A percentile compares a stretch with the other conserved stretches of the same genome.
phyloP scores from a whole-genome alignment of 2,329 filamentous ascomycete species.

The Trichoderma sp. region DNA sequence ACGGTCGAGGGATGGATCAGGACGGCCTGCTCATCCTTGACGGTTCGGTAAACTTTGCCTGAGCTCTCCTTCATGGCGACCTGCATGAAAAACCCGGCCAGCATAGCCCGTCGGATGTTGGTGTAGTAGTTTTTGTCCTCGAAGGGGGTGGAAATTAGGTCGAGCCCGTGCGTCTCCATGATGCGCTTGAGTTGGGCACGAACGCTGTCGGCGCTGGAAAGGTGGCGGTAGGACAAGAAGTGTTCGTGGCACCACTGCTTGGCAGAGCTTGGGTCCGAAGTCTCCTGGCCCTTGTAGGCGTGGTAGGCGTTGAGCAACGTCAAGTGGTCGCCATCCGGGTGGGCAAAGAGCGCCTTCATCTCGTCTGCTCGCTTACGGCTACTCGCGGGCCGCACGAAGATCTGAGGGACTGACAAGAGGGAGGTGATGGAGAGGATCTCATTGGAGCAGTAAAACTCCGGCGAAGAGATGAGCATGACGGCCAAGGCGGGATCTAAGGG shows the following conservation, averaged over 20 bases:
- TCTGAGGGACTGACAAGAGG: constrained; percentile 87
- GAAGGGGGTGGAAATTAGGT: constrained; percentile 84
- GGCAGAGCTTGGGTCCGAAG: constrained; percentile 59
- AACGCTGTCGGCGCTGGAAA: constrained; percentile 92
- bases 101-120: constrained; percentile 89
- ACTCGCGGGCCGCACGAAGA: constrained; percentile 83
- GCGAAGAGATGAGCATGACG: constrained; percentile 96
- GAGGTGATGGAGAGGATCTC: constrained; percentile 95
- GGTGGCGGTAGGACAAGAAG: constrained; percentile 83
- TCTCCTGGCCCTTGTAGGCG: constrained; percentile 77
- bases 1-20: constrained; percentile 92
- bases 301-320: constrained; percentile 98
- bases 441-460: constrained; percentile 98
- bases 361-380: constrained; percentile 90
- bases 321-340: constrained; percentile 90
- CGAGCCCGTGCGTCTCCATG: constrained; percentile 88
- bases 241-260: constrained; percentile 97
- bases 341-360: constrained; percentile 93
- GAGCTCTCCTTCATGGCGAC: constrained; percentile 88
- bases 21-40: constrained; percentile 95
- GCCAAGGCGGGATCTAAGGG: constrained; percentile 90
- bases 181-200: constrained; percentile 88
- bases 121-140: constrained; percentile 97
- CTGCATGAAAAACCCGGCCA: constrained; percentile 99
- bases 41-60: constrained; percentile 88